Percentiles rank a stretch among this genome's conserved stretches.
Conservation (phyloP, 2,329 filamentous ascomycete species). For the Metarhizium rileyi region DNA sequence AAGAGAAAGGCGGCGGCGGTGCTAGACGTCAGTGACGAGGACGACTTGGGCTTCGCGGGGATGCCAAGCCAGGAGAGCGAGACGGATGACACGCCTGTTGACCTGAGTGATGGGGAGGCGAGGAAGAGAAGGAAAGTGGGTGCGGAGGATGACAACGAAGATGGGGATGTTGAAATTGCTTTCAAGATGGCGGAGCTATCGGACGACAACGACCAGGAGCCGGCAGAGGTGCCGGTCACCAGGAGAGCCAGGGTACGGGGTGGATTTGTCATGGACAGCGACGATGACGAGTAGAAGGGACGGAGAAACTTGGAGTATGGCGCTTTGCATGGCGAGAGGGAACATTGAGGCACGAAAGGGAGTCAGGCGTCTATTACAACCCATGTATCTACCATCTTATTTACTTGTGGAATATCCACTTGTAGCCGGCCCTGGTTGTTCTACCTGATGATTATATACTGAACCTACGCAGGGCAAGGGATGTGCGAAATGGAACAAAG, state of each 20-base stretch:
- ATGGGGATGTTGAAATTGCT: conserved; percentile 18
- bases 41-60: conserved; percentile 13
- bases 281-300: conserved; percentile 37
- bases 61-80: conserved; percentile 16
- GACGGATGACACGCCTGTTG: conserved; percentile 19
- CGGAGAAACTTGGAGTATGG: neutral
- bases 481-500: too few species aligned
- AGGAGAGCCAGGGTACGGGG: conserved; percentile 36
- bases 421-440: too few species aligned
- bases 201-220: conserved; percentile 21
- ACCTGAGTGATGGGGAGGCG: conserved; percentile 23
- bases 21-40: conserved; percentile 17
- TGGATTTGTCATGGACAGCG: conserved; percentile 50
- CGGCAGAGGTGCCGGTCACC: conserved; percentile 14
- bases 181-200: neutral
- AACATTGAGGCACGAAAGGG: neutral
- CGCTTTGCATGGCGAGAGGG: neutral
- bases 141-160: conserved; percentile 18
- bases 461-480: too few species aligned
- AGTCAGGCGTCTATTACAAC: neutral
- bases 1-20: conserved; percentile 20
- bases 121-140: conserved; percentile 28
- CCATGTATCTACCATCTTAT: too few species aligned
- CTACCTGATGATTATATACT: too few species aligned
- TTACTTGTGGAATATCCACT: too few species aligned